A percentile compares a stretch with the other conserved stretches of the same genome.
Evolutionary conservation across 2,329 filamentous ascomycete species (phyloP).

Genomic region (Claviceps capensis): DNA sequence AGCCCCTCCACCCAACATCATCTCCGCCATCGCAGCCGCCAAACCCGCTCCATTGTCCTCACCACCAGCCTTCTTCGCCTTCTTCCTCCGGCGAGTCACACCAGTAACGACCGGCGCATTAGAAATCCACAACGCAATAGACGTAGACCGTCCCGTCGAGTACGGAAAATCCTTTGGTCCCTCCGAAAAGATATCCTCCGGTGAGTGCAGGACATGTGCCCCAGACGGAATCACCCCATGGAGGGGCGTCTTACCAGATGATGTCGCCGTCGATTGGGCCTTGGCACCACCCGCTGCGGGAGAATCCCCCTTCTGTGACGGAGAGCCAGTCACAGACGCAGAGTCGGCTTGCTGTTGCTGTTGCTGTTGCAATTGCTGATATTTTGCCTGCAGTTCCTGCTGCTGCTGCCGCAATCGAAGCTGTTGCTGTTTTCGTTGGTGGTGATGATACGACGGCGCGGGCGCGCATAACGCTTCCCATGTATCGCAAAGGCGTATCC

Average conservation of each 20-base stretch:
- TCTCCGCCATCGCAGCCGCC: not conserved
- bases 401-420: not conserved
- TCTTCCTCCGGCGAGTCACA: constrained; percentile 24
- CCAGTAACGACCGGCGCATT: constrained; percentile 35
- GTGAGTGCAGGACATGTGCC: not conserved
- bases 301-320: constrained; percentile 10
- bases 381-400: not conserved
- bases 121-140: constrained; percentile 56
- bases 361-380: not conserved
- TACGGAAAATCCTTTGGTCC: constrained; percentile 52
- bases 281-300: constrained; percentile 16
- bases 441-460: too few relatives aligned
- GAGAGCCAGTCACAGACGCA: not conserved
- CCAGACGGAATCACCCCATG: too few relatives aligned
- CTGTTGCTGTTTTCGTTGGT: not conserved
- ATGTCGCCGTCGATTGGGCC: constrained; percentile 3
- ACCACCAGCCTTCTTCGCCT: constrained; percentile 8
- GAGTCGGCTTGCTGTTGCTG: not conserved
- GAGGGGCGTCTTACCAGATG: not conserved
- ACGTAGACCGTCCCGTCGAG: constrained; percentile 53
- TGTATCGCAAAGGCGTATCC: constrained; percentile 47
- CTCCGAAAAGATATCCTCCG: constrained; percentile 19
- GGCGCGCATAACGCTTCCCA: constrained; percentile 63
- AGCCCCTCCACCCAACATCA: not conserved
- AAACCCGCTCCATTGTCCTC: not conserved